Base-by-base conservation (phyloP, 768 basidiomycete species). In the Serendipita vermifera region DNA sequence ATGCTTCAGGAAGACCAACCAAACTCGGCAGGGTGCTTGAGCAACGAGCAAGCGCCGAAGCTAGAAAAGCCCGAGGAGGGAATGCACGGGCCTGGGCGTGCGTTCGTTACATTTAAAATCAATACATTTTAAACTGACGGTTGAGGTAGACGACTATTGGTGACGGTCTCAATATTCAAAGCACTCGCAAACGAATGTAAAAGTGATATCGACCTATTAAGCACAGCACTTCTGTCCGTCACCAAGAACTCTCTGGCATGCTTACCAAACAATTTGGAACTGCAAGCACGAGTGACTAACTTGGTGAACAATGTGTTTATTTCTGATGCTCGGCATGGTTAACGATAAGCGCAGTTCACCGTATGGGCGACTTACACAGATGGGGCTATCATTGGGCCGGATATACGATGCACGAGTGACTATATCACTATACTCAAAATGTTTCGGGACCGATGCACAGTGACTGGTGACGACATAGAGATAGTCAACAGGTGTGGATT, bases 281-380 rank as follows among this genome's bases (percentile, higher is more conserved):
- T 91, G 6, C 71, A 76, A 31, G 84, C 84, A 3, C 78, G 84
- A 63, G 80, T 84, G 9, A 88, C 88, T 20, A 84, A 77, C 64
- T 79, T 90, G 55, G 90, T 89, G 66, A 63, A 85, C 76, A 24
- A 53, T n/a, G 35, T 36, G 86, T 76, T 13, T 53, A n/a, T n/a
- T n/a, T n/a, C n/a, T n/a, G n/a, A n/a, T n/a, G n/a, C n/a, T n/a
- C 56, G 59, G n/a, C n/a, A n/a, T n/a, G n/a, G n/a, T n/a, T n/a
- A 17, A 14, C 62, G 5, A 59, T 29, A 29, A 22, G 2, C 17
- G 29, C 62, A 92, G 85, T 90, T 94, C 63, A 87, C 84, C 2
- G 84, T 89, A 1, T 97, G 89, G 85, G 84, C 85, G 17, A 92
- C 91, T 14, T 96, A 83, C 61, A 90, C 92, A 20, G 85, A 93